Evolutionary conservation across 495 filamentous ascomycete species (phyloP).

Genomic region (Xylaria acuta): DNA sequence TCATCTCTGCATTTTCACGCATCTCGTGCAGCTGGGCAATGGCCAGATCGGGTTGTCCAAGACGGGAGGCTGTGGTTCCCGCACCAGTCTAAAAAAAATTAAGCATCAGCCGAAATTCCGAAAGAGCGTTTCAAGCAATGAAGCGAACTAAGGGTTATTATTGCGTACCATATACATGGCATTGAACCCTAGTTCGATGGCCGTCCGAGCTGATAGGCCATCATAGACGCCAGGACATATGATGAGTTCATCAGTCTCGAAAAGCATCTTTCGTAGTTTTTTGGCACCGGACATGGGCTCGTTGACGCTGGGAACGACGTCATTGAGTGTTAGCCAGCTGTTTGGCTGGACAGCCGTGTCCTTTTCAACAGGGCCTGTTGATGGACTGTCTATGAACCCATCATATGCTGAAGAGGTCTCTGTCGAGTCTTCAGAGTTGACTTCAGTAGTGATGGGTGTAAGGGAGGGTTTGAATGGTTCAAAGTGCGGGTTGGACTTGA

Average conservation of each 20-base stretch:
- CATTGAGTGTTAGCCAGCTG: slow-evolving; percentile 26
- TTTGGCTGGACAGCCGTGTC: background rate
- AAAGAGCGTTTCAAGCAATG: background rate
- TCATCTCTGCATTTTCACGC: slow-evolving; percentile 68
- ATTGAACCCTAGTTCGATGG: slow-evolving; percentile 65
- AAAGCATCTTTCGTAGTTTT: slow-evolving; percentile 54
- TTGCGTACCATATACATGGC: slow-evolving; percentile 68
- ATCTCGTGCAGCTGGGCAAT: slow-evolving; percentile 68
- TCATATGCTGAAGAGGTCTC: slow-evolving; percentile 19
- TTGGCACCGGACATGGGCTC: slow-evolving; percentile 50
- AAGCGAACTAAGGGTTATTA: background rate
- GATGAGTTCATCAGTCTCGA: slow-evolving; percentile 46
- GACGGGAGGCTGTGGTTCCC: slow-evolving; percentile 65
- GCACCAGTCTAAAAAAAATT: slow-evolving; percentile 62
- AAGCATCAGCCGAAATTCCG: slow-evolving; percentile 19
- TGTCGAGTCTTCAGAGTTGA: slow-evolving; percentile 23
- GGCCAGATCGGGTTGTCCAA: slow-evolving; percentile 69
- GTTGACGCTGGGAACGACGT: slow-evolving; percentile 29
- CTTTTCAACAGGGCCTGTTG: slow-evolving; percentile 9
- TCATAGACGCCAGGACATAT: slow-evolving; percentile 74
- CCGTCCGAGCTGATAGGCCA: slow-evolving; percentile 70
- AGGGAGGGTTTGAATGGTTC: slow-evolving; percentile 29
- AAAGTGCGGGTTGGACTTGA: slow-evolving; percentile 27
- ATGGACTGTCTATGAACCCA: slow-evolving; percentile 6
- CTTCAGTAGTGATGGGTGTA: slow-evolving; percentile 26